Base-by-base conservation (phyloP, 2,329 filamentous ascomycete species). In the Cadophora sp. region DNA sequence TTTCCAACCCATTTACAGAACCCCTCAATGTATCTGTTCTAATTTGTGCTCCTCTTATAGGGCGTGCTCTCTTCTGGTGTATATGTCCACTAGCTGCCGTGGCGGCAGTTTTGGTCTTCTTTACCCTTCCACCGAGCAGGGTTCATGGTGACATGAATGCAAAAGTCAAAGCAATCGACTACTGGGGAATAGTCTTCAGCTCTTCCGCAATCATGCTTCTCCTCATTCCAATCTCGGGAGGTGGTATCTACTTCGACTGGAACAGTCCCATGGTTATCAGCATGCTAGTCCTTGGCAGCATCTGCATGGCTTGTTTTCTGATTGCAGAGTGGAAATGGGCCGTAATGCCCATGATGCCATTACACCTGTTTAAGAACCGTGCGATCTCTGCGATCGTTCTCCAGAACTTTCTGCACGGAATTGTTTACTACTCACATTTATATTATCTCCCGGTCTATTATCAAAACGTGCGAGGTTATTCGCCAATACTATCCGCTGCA, bases 151-250 rank as follows among this genome's bases (percentile, higher is more conserved):
- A 80, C 11, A 77, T 85, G 45, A 77, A 77, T 47, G 80, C 83
- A 51, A 85, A 83, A 56, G 72, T 86, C 24, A 78, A 77, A 58
- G 85, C 84, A 51, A 87, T 90, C 64, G 88, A 91, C 74, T 88
- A 84, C 69, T 82, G 79, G 27, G 89, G 88, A 1, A 79, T 87
- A 1, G 65, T 88, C 13, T 80, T 83, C 2, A 85, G 83, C 4
- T 85, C 85, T 0, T 77, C 83, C 7, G 87, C 83, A 0, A 83
- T 89, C 33, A 83, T 90, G 11, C 80, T 90, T 14, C 71, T 91
- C 1, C 79, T 91, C 20, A 87, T 91, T 53, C 88, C 88, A 0
- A 83, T 91, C 14, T 89, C 87, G 2, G 87, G 87, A 18, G 87
- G 85, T 65, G 86, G 84, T 1, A 81, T 83, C 0, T 86, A 87